Conservation (phyloP, 305 asterid species). For the Solanum hybrid region DNA sequence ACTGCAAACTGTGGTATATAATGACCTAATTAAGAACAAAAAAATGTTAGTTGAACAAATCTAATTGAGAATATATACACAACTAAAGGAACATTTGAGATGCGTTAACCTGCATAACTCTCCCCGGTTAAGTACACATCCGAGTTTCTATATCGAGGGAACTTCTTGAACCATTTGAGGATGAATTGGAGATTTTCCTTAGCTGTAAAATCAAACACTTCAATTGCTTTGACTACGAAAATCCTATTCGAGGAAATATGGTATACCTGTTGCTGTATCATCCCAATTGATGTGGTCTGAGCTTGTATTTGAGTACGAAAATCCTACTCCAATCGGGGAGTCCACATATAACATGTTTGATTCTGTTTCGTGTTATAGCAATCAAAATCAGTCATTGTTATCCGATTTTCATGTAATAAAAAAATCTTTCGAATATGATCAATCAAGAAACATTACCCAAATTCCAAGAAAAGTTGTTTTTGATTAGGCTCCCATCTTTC, state of each 20-base stretch:
- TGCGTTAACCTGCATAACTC: slow-evolving; percentile 57
- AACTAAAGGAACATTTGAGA: neutral
- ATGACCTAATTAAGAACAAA: slow-evolving; percentile 9
- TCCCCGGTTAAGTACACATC: slow-evolving; percentile 61
- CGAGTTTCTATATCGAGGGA: slow-evolving; percentile 40
- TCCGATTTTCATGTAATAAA: neutral
- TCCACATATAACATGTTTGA: slow-evolving; percentile 22
- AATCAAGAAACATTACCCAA: neutral
- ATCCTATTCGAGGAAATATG: neutral
- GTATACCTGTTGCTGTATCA: slow-evolving; percentile 11
- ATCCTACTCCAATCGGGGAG: slow-evolving; percentile 23
- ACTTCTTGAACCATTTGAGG: slow-evolving; percentile 47
- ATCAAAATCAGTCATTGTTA: neutral
- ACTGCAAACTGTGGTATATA: slow-evolving; percentile 16
- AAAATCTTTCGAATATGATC: neutral
- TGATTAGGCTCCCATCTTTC: neutral
- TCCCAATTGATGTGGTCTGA: slow-evolving; percentile 13
- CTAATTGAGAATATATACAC: neutral
- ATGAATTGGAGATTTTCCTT: slow-evolving; percentile 58
- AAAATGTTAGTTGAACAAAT: slow-evolving; percentile 6
- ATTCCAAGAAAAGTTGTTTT: neutral
- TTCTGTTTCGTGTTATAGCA: slow-evolving; percentile 1
- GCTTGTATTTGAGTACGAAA: slow-evolving; percentile 18
- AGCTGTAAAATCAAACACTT: slow-evolving; percentile 21
- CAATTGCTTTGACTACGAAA: neutral